These are phyloP conservation scores for Mycena indigotica DNA, from an alignment of 768 basidiomycete species.

Conservation along the genomic window DNA sequence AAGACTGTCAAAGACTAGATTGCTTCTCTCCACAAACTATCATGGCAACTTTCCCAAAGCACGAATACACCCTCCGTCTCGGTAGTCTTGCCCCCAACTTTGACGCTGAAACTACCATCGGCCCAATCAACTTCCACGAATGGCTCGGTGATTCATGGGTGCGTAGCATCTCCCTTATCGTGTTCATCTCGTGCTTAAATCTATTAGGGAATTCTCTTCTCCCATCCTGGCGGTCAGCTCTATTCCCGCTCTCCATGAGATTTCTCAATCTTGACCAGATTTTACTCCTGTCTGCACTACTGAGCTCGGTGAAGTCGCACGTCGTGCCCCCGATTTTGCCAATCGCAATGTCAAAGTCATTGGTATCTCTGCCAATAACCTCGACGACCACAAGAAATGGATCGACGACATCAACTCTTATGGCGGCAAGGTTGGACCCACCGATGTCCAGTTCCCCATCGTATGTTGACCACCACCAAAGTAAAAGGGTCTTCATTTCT, in stretches of 20 bases:
- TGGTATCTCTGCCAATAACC: slow-evolving; percentile 88
- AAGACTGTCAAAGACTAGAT: not conserved
- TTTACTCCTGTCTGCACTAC: slow-evolving; percentile 96
- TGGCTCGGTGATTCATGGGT: slow-evolving; percentile 92
- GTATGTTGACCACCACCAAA: slow-evolving; percentile 43
- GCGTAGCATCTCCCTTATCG: slow-evolving; percentile 27
- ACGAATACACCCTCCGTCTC: slow-evolving; percentile 61
- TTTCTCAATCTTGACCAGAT: slow-evolving; percentile 37
- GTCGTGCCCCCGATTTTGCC: slow-evolving; percentile 80
- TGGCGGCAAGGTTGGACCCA: slow-evolving; percentile 69
- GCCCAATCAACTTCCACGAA: slow-evolving; percentile 89
- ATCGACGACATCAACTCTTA: slow-evolving; percentile 84
- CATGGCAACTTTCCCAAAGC: slow-evolving; percentile 35
- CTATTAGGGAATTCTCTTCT: slow-evolving; percentile 83
- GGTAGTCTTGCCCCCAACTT: slow-evolving; percentile 92
- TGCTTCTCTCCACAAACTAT: not conserved
- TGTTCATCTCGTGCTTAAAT: not conserved
- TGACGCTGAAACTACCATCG: slow-evolving; percentile 84
- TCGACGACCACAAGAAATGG: slow-evolving; percentile 86
- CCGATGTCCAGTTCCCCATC: slow-evolving; percentile 89
- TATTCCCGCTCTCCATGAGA: not conserved
- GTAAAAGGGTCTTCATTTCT: not conserved
- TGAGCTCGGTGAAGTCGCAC: slow-evolving; percentile 94
- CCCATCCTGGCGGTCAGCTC: slow-evolving; percentile 67
- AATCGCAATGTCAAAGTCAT: slow-evolving; percentile 92